Evolutionary conservation across 345 rosid genomes (phyloP).

Genomic region (Linum tenue): DNA sequence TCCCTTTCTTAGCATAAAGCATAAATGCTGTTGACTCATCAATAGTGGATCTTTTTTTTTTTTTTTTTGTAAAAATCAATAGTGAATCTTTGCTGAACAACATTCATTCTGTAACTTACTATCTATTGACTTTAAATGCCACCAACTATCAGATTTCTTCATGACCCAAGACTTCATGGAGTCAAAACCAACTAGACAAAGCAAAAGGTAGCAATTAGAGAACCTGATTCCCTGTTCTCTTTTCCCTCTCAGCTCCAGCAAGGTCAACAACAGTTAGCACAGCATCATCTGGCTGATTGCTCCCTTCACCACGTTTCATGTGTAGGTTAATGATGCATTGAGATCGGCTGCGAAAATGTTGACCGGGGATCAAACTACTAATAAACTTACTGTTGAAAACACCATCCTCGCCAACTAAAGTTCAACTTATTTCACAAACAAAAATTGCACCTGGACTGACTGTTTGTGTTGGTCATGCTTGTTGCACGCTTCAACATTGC

Average conservation of each 20-base stretch:
- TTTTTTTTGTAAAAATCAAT: too few relatives aligned
- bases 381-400: neutral
- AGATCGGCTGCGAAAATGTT: slow-evolving; percentile 60
- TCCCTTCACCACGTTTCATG: slow-evolving; percentile 19
- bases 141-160: neutral
- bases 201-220: neutral
- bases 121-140: neutral
- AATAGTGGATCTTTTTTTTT: too few relatives aligned
- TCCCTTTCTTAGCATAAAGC: too few relatives aligned
- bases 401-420: neutral
- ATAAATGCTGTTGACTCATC: too few relatives aligned
- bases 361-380: neutral
- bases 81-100: too few relatives aligned
- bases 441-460: slow-evolving; percentile 61
- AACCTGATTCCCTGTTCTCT: slow-evolving; percentile 91
- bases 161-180: neutral
- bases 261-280: slow-evolving; percentile 73
- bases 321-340: slow-evolving; percentile 84
- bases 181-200: neutral
- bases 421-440: neutral
- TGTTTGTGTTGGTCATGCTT: slow-evolving; percentile 68
- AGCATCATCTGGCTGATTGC: slow-evolving; percentile 32
- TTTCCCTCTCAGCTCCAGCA: slow-evolving; percentile 97
- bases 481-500: slow-evolving; percentile 82
- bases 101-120: too few relatives aligned